Evolutionary conservation across 768 basidiomycete genomes (phyloP).

Genomic region (Dentipellis fragilis): DNA sequence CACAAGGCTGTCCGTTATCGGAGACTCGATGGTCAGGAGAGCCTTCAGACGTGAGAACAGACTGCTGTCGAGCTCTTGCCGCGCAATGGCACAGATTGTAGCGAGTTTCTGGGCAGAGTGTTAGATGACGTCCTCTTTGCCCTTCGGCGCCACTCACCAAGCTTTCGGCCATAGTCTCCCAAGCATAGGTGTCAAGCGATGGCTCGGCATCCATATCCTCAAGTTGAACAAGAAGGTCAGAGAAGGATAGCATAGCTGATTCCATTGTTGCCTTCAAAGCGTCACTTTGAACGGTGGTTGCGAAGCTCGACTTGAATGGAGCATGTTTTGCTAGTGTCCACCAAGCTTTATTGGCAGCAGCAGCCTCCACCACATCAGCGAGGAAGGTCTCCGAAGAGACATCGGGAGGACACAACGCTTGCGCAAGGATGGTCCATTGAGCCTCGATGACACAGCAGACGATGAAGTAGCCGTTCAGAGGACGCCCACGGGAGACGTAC

Average conservation of each 20-base stretch:
- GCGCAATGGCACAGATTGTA: constrained; percentile 67
- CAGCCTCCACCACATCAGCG: constrained; percentile 43
- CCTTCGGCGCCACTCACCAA: constrained; percentile 38
- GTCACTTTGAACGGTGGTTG: constrained; percentile 16
- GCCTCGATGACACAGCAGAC: constrained; percentile 85
- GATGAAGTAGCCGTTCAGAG: constrained; percentile 78
- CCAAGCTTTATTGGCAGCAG: constrained; percentile 82
- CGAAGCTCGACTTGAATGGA: constrained; percentile 31
- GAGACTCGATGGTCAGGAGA: constrained; percentile 71
- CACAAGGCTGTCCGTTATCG: constrained; percentile 73
- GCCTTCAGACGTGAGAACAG: constrained; percentile 61
- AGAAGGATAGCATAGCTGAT: constrained; percentile 67
- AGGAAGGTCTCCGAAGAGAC: constrained; percentile 17
- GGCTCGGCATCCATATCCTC: constrained; percentile 78
- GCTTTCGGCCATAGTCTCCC: constrained; percentile 89
- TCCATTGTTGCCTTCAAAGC: constrained; percentile 38
- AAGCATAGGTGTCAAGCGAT: constrained; percentile 77
- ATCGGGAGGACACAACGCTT: constrained; percentile 37
- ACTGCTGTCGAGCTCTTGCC: constrained; percentile 56
- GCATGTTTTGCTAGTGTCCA: constrained; percentile 49
- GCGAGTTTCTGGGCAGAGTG: constrained; percentile 60
- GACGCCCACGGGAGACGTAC: constrained; percentile 66
- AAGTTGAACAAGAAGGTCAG: constrained; percentile 67
- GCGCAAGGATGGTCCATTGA: constrained; percentile 78
- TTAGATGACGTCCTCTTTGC: neutral